These are phyloP conservation scores for Termitomyces sp. DNA, from an alignment of 768 basidiomycete species.

Conservation along the genomic window DNA sequence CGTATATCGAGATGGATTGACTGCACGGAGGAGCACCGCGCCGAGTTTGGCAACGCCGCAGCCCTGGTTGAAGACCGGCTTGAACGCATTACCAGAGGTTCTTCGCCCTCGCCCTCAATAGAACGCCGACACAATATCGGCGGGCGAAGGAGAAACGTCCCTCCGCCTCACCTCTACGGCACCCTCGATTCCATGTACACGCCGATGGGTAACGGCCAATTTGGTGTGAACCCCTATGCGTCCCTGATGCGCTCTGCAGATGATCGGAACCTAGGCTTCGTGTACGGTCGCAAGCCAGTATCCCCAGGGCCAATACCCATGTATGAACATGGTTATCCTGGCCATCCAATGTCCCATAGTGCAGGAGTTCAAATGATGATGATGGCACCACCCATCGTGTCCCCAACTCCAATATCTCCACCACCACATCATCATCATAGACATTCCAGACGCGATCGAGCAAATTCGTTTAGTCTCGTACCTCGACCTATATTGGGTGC, in stretches of 20 bases:
- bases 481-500: neutral
- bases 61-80: no score
- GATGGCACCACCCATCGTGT: neutral
- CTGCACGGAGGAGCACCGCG: no score
- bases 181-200: conserved; percentile 6
- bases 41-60: no score
- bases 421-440: neutral
- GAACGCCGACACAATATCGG: no score
- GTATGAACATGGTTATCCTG: conserved; percentile 5
- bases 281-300: conserved; percentile 6
- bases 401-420: conserved; percentile 4
- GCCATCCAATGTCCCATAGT: neutral
- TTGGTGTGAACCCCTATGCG: no score
- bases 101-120: no score
- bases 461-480: conserved; percentile 4
- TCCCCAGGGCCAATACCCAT: conserved; percentile 14
- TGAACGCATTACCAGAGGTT: no score
- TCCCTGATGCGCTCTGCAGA: no score
- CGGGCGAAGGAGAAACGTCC: no score
- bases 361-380: conserved; percentile 8
- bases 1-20: no score
- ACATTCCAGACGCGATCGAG: conserved; percentile 6
- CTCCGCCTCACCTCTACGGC: conserved; percentile 10
- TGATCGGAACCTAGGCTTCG: no score
- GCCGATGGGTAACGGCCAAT: no score